A percentile compares a stretch with the other conserved stretches of the same genome.
Evolutionary conservation across 495 filamentous ascomycete species (phyloP).

Genomic region (Hyaloscypha hepaticicola): DNA sequence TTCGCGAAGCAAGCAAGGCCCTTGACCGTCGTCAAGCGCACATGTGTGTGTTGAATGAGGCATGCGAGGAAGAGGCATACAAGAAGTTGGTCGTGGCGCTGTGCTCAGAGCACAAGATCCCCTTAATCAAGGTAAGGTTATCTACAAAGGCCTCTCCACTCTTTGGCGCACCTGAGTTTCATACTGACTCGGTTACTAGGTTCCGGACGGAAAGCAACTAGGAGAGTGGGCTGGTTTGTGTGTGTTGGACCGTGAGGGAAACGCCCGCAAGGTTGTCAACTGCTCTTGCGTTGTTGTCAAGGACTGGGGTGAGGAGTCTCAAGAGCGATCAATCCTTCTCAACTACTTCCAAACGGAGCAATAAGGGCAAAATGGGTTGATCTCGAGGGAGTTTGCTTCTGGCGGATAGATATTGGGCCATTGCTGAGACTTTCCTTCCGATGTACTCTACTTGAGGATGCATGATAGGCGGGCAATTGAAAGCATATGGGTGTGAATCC

Average conservation of each 20-base stretch:
- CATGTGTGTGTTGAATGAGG: slow-evolving; percentile 99
- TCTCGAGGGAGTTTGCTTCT: slow-evolving; percentile 27
- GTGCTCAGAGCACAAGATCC: slow-evolving; percentile 98
- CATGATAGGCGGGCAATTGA: slow-evolving; percentile 32
- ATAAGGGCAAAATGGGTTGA: slow-evolving; percentile 38
- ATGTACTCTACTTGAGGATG: slow-evolving; percentile 32
- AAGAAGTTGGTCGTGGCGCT: slow-evolving; percentile 99
- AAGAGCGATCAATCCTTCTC: slow-evolving; percentile 95
- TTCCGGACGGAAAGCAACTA: slow-evolving; percentile 98
- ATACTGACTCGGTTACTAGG: too few species aligned
- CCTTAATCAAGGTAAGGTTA: slow-evolving; percentile 99
- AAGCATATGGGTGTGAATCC: slow-evolving; percentile 27
- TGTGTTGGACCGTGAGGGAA: slow-evolving; percentile 98
- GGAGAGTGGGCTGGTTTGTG: slow-evolving; percentile 99
- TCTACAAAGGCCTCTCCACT: too few species aligned
- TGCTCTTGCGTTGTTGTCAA: slow-evolving; percentile 99
- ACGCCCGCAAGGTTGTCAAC: slow-evolving; percentile 99
- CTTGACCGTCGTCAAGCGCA: slow-evolving; percentile 97
- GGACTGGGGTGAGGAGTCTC: slow-evolving; percentile 99
- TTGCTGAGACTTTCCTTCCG: slow-evolving; percentile 26
- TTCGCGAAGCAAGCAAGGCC: slow-evolving; percentile 96
- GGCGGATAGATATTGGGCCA: slow-evolving; percentile 30
- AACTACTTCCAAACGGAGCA: slow-evolving; percentile 97
- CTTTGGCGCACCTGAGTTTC: too few species aligned
- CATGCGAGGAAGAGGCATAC: slow-evolving; percentile 99